Base-by-base conservation (phyloP, 2,329 filamentous ascomycete genomes). In the Penicillium sp. region DNA sequence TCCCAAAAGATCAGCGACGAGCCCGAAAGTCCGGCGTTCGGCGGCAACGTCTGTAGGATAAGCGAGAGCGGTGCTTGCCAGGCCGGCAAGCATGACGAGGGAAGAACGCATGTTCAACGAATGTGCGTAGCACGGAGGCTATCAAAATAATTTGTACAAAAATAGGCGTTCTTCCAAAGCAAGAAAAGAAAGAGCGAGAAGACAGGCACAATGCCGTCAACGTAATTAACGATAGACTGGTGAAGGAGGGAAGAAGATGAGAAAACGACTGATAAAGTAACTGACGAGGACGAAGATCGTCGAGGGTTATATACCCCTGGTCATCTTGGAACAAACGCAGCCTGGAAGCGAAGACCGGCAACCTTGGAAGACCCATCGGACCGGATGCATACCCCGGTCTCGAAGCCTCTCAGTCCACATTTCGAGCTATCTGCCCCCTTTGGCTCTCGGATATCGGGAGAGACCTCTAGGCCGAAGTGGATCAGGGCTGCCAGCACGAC, bases 301-400 rank as follows among this genome's bases (percentile, higher is more conserved):
- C 38, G 38, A 28, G 56, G 60, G 54, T 67, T 70, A 70, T 70
- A 70, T 68, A 70, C 62, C 67, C 66, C 68, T 44, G 41, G 20
- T 30, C 41, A 11, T 35, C 35, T 45, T 33, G 13, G 33, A 35
- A 31, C 33, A 25, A 27, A 7, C 2, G 25, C 27, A 30, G 25
- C 3, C 25, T 27, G 25, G 35, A 41, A 44, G 43, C 27, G 35
- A 24, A 33, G 36, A 16, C 35, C 28, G 10, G 10, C 28, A 30
- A 30, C 8, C 33, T 36, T 20, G 33, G 28, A 41, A 43, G 30
- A 46, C 46, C 48, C 33, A 57, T 49, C 28, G 48, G 46, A 39
- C 41, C 44, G 41, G 25, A 35, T 22, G 11, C 9, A 41, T 55
- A 61, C 61, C 60, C 60, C 58, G 49, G 61, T 57, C 58, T 60